These are phyloP conservation scores for Beauveria asiatica DNA, from an alignment of 2,329 filamentous ascomycete species.

Conservation along the genomic window DNA sequence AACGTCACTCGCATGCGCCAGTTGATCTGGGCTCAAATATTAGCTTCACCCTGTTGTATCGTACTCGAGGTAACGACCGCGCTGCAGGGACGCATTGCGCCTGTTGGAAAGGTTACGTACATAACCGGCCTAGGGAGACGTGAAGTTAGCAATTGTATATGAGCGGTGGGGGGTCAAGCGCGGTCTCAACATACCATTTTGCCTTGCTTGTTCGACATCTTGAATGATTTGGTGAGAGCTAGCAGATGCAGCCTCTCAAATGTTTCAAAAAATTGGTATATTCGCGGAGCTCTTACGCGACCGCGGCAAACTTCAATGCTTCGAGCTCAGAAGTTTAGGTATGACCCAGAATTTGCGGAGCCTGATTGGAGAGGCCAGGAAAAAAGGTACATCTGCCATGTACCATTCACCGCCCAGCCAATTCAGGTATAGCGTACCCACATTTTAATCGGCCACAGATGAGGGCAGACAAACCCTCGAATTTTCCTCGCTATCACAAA, in stretches of 20 bases:
- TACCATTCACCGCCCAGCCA: constrained; percentile 22
- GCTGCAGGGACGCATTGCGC: constrained; percentile 7
- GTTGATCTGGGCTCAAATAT: constrained; percentile 65
- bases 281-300: constrained; percentile 32
- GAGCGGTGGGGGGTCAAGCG: constrained; percentile 31
- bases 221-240: constrained; percentile 20
- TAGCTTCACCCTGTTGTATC: background rate
- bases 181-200: constrained; percentile 78
- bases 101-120: constrained; percentile 39
- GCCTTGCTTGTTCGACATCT: constrained; percentile 71
- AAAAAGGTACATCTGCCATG: constrained; percentile 24
- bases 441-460: constrained; percentile 20
- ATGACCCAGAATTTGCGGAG: constrained; percentile 38
- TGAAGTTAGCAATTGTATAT: constrained; percentile 54
- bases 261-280: constrained; percentile 36
- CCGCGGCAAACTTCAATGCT: constrained; percentile 32
- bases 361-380: constrained; percentile 32
- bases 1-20: constrained; percentile 97
- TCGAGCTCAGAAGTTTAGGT: constrained; percentile 30
- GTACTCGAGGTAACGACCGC: constrained; percentile 3
- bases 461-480: constrained; percentile 35
- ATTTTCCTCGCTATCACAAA: constrained; percentile 30
- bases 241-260: constrained; percentile 24
- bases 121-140: constrained; percentile 55
- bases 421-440: constrained; percentile 13